A percentile compares a stretch with the other conserved stretches of the same genome.
Conservation (phyloP, 164 flowering plant species). For the Vitis rotundifolia region DNA sequence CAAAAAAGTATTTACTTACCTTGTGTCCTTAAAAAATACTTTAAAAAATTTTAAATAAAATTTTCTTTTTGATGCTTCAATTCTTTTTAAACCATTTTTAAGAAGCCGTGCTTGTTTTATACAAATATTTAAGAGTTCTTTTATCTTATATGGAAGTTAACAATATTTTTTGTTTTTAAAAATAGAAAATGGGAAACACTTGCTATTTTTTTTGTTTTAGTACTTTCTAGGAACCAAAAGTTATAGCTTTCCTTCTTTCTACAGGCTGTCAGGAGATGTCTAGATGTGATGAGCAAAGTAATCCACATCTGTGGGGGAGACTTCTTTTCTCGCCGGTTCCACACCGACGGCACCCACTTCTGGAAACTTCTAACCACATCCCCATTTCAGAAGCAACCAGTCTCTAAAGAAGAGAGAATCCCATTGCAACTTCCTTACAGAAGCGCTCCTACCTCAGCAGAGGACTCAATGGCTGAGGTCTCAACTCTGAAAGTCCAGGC, state of each 20-base stretch:
- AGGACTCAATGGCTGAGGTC: conserved; percentile 58
- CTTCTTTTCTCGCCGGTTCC: conserved; percentile 89
- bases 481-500: conserved; percentile 79
- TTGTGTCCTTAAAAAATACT: too few species aligned
- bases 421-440: conserved; percentile 83
- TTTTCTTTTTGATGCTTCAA: too few species aligned
- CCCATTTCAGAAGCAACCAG: conserved; percentile 53
- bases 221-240: too few species aligned
- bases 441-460: conserved; percentile 33
- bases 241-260: background rate
- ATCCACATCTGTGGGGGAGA: conserved; percentile 87
- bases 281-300: conserved; percentile 49
- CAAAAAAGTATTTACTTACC: too few species aligned
- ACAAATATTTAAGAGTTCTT: too few species aligned
- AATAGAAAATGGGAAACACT: too few species aligned
- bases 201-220: too few species aligned
- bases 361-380: conserved; percentile 79
- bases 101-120: too few species aligned
- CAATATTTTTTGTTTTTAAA: too few species aligned
- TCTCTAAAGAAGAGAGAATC: conserved; percentile 32
- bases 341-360: conserved; percentile 74
- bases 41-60: too few species aligned
- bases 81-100: too few species aligned
- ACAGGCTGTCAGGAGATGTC: conserved; percentile 76
- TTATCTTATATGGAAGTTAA: too few species aligned